Conservation (phyloP, 257 asterid species). For the Dorcoceras hygrometricum region DNA sequence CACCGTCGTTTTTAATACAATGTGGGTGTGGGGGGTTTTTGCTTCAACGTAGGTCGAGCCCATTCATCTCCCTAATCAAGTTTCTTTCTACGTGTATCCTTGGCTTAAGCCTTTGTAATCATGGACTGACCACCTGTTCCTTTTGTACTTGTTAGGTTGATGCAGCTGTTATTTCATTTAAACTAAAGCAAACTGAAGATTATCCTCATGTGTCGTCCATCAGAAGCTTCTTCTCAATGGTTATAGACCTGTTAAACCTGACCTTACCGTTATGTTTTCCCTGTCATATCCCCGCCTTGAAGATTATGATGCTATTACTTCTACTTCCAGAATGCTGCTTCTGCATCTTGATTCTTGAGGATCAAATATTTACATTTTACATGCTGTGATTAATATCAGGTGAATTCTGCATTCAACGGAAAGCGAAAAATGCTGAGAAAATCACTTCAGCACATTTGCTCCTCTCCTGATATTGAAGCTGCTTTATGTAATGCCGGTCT, state of each 20-base stretch:
- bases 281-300: neutral
- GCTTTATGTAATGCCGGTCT: conserved; percentile 66
- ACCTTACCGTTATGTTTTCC: neutral
- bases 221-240: conserved; percentile 96
- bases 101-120: neutral
- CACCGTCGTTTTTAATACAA: neutral
- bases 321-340: neutral
- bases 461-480: conserved; percentile 71
- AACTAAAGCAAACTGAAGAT: conserved; percentile 57
- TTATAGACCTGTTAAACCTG: conserved; percentile 22
- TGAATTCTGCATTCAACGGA: conserved; percentile 90
- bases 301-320: neutral
- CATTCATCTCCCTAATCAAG: neutral
- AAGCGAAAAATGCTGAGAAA: conserved; percentile 95
- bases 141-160: conserved; percentile 58
- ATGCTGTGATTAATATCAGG: conserved; percentile 41
- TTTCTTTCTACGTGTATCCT: neutral
- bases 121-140: neutral
- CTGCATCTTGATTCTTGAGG: neutral
- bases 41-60: too few species aligned
- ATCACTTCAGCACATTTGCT: conserved; percentile 76
- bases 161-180: conserved; percentile 82
- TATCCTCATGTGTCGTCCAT: conserved; percentile 78
- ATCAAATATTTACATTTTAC: neutral
- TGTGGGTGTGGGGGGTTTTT: too few species aligned